phyloP scores from a whole-genome alignment of 2,329 filamentous ascomycete genomes.

The Neopestalotiopsis clavispora region DNA sequence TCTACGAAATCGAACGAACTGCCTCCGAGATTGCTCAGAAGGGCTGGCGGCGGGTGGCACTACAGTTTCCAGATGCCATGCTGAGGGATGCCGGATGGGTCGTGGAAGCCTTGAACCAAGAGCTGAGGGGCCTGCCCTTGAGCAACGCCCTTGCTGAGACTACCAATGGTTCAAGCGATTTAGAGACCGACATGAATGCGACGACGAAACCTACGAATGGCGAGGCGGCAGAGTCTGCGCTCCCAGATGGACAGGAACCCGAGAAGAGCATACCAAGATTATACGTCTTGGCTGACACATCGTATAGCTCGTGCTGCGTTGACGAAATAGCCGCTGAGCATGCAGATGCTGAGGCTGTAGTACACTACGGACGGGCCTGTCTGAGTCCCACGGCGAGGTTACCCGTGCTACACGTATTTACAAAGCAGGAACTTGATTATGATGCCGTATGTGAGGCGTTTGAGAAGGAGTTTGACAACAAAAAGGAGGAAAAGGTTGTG shows the following conservation, averaged over 20 bases:
- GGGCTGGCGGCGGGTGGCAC: conserved; percentile 76
- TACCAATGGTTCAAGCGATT: conserved; percentile 16
- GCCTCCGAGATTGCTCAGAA: conserved; percentile 74
- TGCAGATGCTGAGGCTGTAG: conserved; percentile 84
- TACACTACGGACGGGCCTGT: conserved; percentile 93
- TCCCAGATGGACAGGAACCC: conserved; percentile 4
- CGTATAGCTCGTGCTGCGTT: conserved; percentile 95
- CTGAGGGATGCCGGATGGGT: conserved; percentile 83
- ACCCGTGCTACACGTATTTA: conserved; percentile 91
- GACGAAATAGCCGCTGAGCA: conserved; percentile 97
- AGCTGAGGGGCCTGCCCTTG: conserved; percentile 32
- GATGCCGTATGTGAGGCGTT: conserved; percentile 66
- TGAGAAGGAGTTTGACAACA: conserved; percentile 69
- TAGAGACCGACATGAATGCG: conserved; percentile 18
- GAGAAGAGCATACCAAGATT: conserved; percentile 45
- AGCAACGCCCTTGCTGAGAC: conserved; percentile 8
- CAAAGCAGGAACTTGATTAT: conserved; percentile 70
- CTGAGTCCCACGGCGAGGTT: conserved; percentile 86
- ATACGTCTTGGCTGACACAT: conserved; percentile 92
- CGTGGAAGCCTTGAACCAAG: conserved; percentile 62
- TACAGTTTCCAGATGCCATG: conserved; percentile 98
- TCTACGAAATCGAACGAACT: conserved; percentile 87
- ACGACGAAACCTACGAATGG: conserved; percentile 1
- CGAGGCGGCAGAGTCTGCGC: neutral
- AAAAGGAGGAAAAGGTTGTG: conserved; percentile 68